Evolutionary conservation across 352 stramenopile species (phyloP).

Genomic region (Aphanomyces stellatus): DNA sequence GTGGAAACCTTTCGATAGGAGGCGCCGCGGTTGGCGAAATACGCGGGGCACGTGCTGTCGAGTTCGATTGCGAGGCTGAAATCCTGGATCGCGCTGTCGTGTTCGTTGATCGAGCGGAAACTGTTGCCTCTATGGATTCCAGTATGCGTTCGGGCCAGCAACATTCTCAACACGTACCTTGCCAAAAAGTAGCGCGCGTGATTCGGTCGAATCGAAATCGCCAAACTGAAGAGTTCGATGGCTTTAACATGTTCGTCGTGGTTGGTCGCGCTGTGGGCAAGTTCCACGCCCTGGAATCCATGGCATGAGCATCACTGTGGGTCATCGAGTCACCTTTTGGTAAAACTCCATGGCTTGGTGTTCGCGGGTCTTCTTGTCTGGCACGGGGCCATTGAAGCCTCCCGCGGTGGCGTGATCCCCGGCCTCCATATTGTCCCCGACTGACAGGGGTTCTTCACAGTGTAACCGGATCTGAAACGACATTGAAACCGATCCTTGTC

Average conservation of each 20-base stretch:
- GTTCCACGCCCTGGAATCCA: conserved; percentile 33
- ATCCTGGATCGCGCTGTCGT: conserved; percentile 49
- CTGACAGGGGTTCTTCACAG: neutral
- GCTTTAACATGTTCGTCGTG: conserved; percentile 58
- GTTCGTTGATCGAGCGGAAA: conserved; percentile 61
- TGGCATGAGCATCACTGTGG: neutral
- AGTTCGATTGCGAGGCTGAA: conserved; percentile 49
- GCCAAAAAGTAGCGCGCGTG: conserved; percentile 70
- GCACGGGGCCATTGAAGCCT: neutral
- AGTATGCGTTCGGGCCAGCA: neutral
- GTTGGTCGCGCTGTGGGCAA: conserved; percentile 41
- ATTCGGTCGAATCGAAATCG: conserved; percentile 55
- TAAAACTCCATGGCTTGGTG: conserved; percentile 70
- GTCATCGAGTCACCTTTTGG: conserved; percentile 29
- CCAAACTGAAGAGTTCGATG: conserved; percentile 67
- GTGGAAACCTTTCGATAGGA: conserved; percentile 61
- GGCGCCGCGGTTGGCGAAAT: conserved; percentile 60
- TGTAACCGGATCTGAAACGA: neutral
- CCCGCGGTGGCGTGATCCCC: neutral
- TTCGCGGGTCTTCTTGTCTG: conserved; percentile 16
- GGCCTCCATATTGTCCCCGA: neutral
- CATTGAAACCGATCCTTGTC: neutral
- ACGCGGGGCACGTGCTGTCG: conserved; percentile 55
- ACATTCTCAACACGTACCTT: conserved; percentile 13
- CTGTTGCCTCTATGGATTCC: conserved; percentile 34